phyloP scores from a whole-genome alignment of 148 eudicot genomes.

The Gaultheria prostrata region DNA sequence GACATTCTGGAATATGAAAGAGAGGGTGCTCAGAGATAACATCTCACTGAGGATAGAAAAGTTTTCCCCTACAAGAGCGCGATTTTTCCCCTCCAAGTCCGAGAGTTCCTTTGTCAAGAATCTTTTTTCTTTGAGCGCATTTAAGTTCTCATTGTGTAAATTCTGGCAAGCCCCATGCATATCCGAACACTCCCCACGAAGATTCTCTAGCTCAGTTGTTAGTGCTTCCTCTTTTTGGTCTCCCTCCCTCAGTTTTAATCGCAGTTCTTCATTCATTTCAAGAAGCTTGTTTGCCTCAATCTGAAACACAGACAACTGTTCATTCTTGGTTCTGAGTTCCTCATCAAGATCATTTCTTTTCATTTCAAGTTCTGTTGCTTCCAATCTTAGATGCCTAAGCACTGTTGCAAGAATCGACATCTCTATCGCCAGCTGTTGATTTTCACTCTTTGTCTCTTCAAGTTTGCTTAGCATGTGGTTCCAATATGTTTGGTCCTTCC shows the following conservation, averaged over 20 bases:
- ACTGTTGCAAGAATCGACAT: slow-evolving; percentile 57
- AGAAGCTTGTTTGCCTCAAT: slow-evolving; percentile 53
- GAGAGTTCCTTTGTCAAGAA: slow-evolving; percentile 40
- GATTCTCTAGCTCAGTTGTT: slow-evolving; percentile 46
- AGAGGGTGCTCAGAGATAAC: slow-evolving; percentile 49
- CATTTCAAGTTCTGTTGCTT: slow-evolving; percentile 37
- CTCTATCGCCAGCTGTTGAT: slow-evolving; percentile 54
- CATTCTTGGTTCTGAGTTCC: slow-evolving; percentile 47
- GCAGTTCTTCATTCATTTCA: slow-evolving; percentile 55
- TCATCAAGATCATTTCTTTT: slow-evolving; percentile 40
- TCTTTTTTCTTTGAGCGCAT: slow-evolving; percentile 44
- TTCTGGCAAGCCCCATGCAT: slow-evolving; percentile 48
- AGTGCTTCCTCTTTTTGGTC: slow-evolving; percentile 47
- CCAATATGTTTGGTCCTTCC: slow-evolving; percentile 45
- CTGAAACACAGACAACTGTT: slow-evolving; percentile 45
- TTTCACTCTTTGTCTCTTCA: slow-evolving; percentile 50
- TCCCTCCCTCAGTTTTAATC: slow-evolving; percentile 50
- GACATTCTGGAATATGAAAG: slow-evolving; percentile 45
- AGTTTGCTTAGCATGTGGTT: slow-evolving; percentile 46
- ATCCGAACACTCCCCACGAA: slow-evolving; percentile 42
- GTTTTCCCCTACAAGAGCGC: slow-evolving; percentile 46
- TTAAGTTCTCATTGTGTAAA: slow-evolving; percentile 46
- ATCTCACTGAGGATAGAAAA: slow-evolving; percentile 45
- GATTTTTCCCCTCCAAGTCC: slow-evolving; percentile 48
- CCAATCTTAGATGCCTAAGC: slow-evolving; percentile 56